phyloP scores from a whole-genome alignment of 2,329 filamentous ascomycete genomes.

The Aquanectria penicillioides region DNA sequence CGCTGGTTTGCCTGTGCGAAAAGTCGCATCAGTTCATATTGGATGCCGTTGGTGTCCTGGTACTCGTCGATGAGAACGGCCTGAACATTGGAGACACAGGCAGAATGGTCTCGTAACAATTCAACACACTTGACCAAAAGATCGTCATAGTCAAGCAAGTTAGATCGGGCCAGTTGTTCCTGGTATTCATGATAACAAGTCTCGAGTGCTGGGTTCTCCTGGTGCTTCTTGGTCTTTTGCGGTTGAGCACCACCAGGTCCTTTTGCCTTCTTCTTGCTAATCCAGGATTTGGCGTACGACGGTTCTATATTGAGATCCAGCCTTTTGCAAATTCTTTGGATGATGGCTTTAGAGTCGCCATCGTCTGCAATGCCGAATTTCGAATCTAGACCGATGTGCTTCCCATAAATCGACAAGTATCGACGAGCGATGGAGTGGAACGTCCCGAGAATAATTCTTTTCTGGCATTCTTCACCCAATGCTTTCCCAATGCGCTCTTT shows the following conservation, averaged over 20 bases:
- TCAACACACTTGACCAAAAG: constrained; percentile 85
- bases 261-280: constrained; percentile 73
- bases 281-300: constrained; percentile 76
- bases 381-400: constrained; percentile 81
- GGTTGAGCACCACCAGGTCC: constrained; percentile 58
- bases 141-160: constrained; percentile 94
- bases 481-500: constrained; percentile 82
- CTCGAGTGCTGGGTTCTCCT: constrained; percentile 68
- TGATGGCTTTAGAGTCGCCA: constrained; percentile 79
- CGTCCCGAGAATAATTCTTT: constrained; percentile 85
- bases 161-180: constrained; percentile 76
- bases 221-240: constrained; percentile 46
- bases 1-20: constrained; percentile 77
- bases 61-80: constrained; percentile 96
- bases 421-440: constrained; percentile 93
- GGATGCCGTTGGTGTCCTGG: constrained; percentile 94
- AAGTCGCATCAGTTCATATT: constrained; percentile 93
- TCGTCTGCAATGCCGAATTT: constrained; percentile 94
- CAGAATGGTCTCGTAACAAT: constrained; percentile 76
- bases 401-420: constrained; percentile 85
- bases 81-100: constrained; percentile 89
- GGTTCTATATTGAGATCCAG: constrained; percentile 75
- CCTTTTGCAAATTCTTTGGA: constrained; percentile 86
- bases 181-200: constrained; percentile 81
- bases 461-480: constrained; percentile 81